Conservation (phyloP, 2,329 filamentous ascomycete species). For the Epichloe glyceriae region DNA sequence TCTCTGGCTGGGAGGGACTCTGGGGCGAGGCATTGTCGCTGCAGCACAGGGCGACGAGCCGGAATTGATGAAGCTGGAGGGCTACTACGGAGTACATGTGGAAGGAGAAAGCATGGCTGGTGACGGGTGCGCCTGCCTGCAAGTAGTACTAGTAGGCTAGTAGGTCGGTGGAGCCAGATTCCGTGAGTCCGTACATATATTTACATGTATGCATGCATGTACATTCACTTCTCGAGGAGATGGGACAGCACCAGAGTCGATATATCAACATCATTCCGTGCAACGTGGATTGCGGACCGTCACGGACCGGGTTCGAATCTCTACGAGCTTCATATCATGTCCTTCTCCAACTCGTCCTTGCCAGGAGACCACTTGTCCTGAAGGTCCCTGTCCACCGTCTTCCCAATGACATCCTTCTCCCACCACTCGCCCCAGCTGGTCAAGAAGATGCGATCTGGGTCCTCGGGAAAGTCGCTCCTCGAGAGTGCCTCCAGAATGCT, state of each 20-base stretch:
- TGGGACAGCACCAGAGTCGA: no score
- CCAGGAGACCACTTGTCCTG: conserved; percentile 39
- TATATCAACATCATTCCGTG: no score
- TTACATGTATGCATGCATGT: no score
- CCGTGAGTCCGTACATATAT: no score
- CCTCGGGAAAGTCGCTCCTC: conserved; percentile 33
- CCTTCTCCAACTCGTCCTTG: conserved; percentile 34
- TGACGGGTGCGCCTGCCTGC: no score
- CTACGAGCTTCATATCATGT: conserved; percentile 11
- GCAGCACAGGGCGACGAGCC: neutral
- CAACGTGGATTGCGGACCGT: conserved; percentile 15
- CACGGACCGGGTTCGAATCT: conserved; percentile 11
- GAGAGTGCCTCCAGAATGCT: conserved; percentile 33
- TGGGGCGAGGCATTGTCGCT: conserved; percentile 35
- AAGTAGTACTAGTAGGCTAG: no score
- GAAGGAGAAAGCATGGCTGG: neutral
- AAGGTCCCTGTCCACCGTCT: conserved; percentile 29
- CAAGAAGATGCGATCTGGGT: conserved; percentile 38
- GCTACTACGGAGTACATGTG: neutral
- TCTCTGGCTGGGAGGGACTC: conserved; percentile 34
- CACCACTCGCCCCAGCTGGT: conserved; percentile 47
- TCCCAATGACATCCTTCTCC: conserved; percentile 28
- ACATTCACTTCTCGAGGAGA: no score
- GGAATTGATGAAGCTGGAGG: neutral
- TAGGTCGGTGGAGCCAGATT: no score